Evolutionary conservation across 257 asterid species (phyloP), one percentile per base, ranked within the genome.

Genomic region (Solanum chiquidenum): DNA sequence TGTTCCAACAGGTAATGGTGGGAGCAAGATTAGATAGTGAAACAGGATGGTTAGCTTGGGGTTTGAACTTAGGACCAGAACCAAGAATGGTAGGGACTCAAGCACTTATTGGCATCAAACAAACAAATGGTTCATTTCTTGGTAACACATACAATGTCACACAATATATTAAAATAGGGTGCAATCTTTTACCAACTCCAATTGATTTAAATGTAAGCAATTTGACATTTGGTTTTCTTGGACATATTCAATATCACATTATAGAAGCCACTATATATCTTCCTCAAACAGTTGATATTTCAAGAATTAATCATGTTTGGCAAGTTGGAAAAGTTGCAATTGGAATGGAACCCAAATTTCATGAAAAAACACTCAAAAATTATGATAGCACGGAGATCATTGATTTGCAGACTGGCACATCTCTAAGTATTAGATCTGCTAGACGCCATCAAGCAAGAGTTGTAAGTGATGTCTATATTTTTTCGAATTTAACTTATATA

Each of bases 11-110:
- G 76, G 85, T 94, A 12, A 89, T 92, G 4, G 88, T 92, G 49
- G 95, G 94, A 7, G 91, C 93, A 4, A 86, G 58, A 90, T 84
- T 94, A 2, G 33, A 72, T 1, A 33, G 35, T 16, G 89, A 86
- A 3, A 66, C 89, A 5, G 94, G 92, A n/a, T 95, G 98, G 98
- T 55, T 95, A 3, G 96, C 98, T 2, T 95, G 96, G 98, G 98
- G 98, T 44, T 46, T 95, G 85, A 94, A 94, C 91, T 95, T 94
- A 12, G 91, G 88, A 3, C n/a, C 13, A 16, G 89, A 89, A 21
- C 93, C 91, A 31, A 86, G 72, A 31, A 94, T 94, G 98, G 91
- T 87, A 12, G 96, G 94, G 64, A 94, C 98, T 27, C 88, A 89
- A 62, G 96, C 98, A 64, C 89, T 93, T 25, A 90, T 94, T 46